Evolutionary conservation across 2,329 filamentous ascomycete species (phyloP).

Genomic region (Apiospora malaysiana): DNA sequence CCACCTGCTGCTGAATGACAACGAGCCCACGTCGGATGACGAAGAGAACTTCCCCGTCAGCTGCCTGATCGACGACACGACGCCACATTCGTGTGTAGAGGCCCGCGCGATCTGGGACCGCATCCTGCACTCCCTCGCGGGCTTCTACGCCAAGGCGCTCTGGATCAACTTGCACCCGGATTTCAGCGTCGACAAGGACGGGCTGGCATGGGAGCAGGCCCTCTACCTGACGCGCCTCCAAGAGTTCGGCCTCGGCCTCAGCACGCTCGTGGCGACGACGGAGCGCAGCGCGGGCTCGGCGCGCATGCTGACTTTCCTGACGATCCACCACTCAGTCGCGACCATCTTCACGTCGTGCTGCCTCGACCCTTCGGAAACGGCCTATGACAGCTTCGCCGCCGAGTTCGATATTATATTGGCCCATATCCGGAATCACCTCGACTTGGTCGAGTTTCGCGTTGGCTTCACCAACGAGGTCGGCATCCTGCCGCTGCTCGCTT

Average conservation of each 20-base stretch:
- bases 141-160: slow-evolving; percentile 32
- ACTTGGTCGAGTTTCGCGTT: slow-evolving; percentile 21
- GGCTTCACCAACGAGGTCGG: slow-evolving; percentile 36
- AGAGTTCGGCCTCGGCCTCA: slow-evolving; percentile 30
- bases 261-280: slow-evolving; percentile 24
- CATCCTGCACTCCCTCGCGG: slow-evolving; percentile 30
- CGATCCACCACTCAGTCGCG: slow-evolving; percentile 31
- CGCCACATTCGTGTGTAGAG: slow-evolving; percentile 27
- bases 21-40: slow-evolving; percentile 24
- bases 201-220: slow-evolving; percentile 30
- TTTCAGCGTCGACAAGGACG: slow-evolving; percentile 30
- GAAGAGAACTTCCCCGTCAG: slow-evolving; percentile 21
- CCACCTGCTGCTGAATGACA: slow-evolving; percentile 33
- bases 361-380: slow-evolving; percentile 33
- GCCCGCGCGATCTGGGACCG: slow-evolving; percentile 33
- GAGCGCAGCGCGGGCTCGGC: slow-evolving; percentile 20
- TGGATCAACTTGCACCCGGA: slow-evolving; percentile 34
- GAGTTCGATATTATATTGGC: slow-evolving; percentile 33
- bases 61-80: slow-evolving; percentile 23
- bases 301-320: slow-evolving; percentile 28
- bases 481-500: slow-evolving; percentile 31
- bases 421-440: slow-evolving; percentile 26
- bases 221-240: slow-evolving; percentile 28
- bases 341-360: slow-evolving; percentile 33
- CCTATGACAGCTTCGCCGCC: slow-evolving; percentile 33